Evolutionary conservation across 805 yeast species (phyloP).

Genomic region (Lachancea kluyveri): DNA sequence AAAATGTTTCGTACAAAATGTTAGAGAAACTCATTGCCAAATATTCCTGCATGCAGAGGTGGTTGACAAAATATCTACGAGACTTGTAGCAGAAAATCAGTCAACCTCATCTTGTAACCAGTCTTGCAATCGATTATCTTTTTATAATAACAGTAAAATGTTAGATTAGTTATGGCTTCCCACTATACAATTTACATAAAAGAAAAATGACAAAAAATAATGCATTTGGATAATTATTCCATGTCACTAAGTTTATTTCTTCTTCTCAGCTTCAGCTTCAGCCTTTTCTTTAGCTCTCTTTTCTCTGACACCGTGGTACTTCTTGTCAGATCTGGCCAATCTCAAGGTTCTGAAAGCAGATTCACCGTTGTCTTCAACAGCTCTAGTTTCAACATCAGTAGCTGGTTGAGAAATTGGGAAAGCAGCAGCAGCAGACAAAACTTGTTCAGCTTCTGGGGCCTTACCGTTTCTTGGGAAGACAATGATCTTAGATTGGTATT

Average conservation of each 20-base stretch:
- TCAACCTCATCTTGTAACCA: too few species aligned
- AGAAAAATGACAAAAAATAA: slow-evolving; percentile 10
- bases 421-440: slow-evolving; percentile 62
- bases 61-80: too few species aligned
- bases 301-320: slow-evolving; percentile 91
- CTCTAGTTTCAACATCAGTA: slow-evolving; percentile 75
- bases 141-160: slow-evolving; percentile 12
- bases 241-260: slow-evolving; percentile 57
- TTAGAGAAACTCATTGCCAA: too few species aligned
- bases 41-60: too few species aligned
- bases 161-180: slow-evolving; percentile 29
- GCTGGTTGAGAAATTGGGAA: slow-evolving; percentile 89
- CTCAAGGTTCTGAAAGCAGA: slow-evolving; percentile 94
- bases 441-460: slow-evolving; percentile 76
- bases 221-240: slow-evolving; percentile 5
- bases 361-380: slow-evolving; percentile 69
- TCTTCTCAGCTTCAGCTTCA: slow-evolving; percentile 99
- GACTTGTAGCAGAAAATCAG: too few species aligned
- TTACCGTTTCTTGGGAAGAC: slow-evolving; percentile 90
- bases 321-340: slow-evolving; percentile 90
- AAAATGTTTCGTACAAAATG: too few species aligned
- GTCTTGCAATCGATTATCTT: too few species aligned
- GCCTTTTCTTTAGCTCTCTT: slow-evolving; percentile 97
- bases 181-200: slow-evolving; percentile 30
- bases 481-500: slow-evolving; percentile 92